Base-by-base conservation (phyloP, 208 protist species). In the Leishmania lainsoni region DNA sequence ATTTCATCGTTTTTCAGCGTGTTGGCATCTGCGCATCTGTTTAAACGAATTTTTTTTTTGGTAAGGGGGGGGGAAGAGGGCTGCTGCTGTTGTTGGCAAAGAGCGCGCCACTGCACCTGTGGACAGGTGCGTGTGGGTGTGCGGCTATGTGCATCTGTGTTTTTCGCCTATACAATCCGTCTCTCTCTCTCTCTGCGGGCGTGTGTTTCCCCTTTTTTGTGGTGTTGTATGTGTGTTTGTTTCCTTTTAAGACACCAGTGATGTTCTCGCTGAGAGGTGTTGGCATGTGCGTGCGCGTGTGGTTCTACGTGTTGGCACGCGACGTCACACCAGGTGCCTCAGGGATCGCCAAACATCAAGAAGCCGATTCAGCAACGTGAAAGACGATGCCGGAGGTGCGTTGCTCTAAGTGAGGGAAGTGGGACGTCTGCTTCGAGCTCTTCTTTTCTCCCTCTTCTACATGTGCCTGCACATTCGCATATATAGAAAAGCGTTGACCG, bases 11-110 rank as follows among this genome's bases (percentile, higher is more conserved):
- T 35, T 29, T 54, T 49, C 10, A 16, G 5, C 42, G 45, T 29
- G 42, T 54, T 51, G 4, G 22, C 69, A 29, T 17, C 26, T 61
- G 48, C 1, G n/a, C 29, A 9, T 75, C 20, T 73, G 9, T 52
- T 42, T 22, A 42, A 26, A 16, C 35, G 68, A 2, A 26, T 59
- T 4, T 75, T 32, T 56, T n/a, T 32, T 29, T 74, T 49, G 32
- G 0, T 71, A 8, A 32, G 66, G 71, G 4, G 71, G 4, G 32
- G 61, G 29, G 79, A 35, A 79, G 58, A 81, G 78, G 63, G 59
- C 71, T 72, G 39, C 72, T n/a, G 74, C n/a, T 20, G 69, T 71
- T 29, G 61, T 61, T 49, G 45, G 56, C 14, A 75, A 32, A 20
- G 39, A 48, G 35, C 54, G 20, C 54, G 20, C 54, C 22, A 58